Evolutionary conservation across 345 rosid species (phyloP).

Genomic region (Erysimum cheiranthoides): DNA sequence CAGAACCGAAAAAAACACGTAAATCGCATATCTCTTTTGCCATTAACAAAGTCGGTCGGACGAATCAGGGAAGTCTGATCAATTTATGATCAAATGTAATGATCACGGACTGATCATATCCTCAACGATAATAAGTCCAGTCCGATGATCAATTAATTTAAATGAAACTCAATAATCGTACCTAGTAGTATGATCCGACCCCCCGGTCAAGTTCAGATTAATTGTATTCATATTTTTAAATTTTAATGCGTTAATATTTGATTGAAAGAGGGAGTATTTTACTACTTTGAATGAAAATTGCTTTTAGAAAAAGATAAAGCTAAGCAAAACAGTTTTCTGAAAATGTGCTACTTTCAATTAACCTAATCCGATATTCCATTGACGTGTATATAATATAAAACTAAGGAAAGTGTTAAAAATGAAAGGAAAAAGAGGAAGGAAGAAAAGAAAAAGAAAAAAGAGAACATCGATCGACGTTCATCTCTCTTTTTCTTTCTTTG

Average conservation of each 20-base stretch:
- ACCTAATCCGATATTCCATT: slow-evolving; percentile 11
- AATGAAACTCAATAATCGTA: not conserved
- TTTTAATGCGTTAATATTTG: not conserved
- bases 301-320: slow-evolving; percentile 9
- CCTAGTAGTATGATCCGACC: not conserved
- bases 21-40: not conserved
- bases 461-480: slow-evolving; percentile 5
- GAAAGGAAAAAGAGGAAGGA: not conserved
- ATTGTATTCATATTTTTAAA: not conserved
- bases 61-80: not conserved
- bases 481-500: slow-evolving; percentile 7
- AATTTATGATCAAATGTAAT: not conserved
- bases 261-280: not conserved
- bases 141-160: not conserved
- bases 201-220: not conserved
- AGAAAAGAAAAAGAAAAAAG: slow-evolving; percentile 18
- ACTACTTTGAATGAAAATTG: slow-evolving; percentile 10
- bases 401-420: not conserved
- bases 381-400: not conserved
- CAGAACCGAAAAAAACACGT: not conserved
- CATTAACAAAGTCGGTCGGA: not conserved
- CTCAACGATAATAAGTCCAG: not conserved
- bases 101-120: not conserved
- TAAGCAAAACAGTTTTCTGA: slow-evolving; percentile 3
- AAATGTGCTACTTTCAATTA: slow-evolving; percentile 11